Evolutionary conservation across 176 grass and related monocot genomes (phyloP).

Genomic region (Rhynchospora breviuscula): DNA sequence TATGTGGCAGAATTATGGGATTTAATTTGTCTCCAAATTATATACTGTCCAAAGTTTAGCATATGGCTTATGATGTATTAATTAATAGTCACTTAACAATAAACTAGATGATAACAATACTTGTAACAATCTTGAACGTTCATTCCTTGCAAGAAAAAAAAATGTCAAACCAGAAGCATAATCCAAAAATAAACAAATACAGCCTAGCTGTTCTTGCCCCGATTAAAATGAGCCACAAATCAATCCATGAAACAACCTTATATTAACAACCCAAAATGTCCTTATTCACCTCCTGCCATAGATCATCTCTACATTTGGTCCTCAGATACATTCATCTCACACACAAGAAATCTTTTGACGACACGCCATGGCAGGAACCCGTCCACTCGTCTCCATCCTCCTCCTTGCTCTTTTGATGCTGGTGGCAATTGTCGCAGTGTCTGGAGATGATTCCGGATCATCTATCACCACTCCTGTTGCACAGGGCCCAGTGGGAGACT

Average conservation of each 20-base stretch:
- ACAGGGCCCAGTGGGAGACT: neutral
- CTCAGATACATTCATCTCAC: constrained; percentile 2
- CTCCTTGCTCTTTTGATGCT: neutral
- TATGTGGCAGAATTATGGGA: neutral
- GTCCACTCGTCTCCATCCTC: neutral
- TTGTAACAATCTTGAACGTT: neutral
- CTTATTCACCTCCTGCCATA: constrained; percentile 2
- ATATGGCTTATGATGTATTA: neutral
- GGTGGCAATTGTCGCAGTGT: neutral
- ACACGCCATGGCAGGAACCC: constrained; percentile 17
- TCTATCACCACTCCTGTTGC: constrained; percentile 16
- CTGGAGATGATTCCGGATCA: constrained; percentile 3
- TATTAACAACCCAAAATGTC: constrained; percentile 11
- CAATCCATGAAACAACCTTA: neutral
- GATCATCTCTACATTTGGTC: neutral
- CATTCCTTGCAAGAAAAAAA: neutral
- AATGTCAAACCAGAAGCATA: neutral
- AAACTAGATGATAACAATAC: neutral
- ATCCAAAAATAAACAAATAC: constrained; percentile 18
- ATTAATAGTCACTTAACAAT: neutral
- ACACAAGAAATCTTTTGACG: neutral
- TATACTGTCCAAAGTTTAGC: neutral
- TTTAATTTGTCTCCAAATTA: neutral
- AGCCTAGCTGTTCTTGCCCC: neutral
- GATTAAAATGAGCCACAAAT: neutral